phyloP scores from a whole-genome alignment of 169 alveolate species.

The Cyclospora cayetanensis region DNA sequence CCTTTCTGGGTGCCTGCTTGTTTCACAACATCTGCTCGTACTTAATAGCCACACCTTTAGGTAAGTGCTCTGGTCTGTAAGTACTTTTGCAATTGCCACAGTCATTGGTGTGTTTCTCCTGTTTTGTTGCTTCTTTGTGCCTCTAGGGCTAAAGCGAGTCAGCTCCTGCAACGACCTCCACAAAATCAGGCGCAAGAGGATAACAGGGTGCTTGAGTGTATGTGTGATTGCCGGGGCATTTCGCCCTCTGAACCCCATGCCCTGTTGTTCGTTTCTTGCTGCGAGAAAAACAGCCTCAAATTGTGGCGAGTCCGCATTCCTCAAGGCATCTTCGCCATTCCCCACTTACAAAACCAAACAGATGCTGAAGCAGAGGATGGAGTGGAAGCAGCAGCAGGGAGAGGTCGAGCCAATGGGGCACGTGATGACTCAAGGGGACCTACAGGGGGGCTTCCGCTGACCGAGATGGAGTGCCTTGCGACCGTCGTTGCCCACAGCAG shows the following conservation, averaged over 20 bases:
- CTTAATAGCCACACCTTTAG: too few species aligned
- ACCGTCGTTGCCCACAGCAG: slow-evolving; percentile 20
- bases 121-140: too few species aligned
- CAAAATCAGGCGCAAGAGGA: not conserved
- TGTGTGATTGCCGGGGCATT: not conserved
- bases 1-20: too few species aligned
- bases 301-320: not conserved
- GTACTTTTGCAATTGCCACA: not conserved
- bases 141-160: not conserved
- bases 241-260: not conserved
- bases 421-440: too few species aligned
- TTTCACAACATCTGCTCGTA: too few species aligned
- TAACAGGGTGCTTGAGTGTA: not conserved
- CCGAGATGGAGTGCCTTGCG: not conserved
- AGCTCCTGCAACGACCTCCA: not conserved
- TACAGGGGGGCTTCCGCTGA: too few species aligned
- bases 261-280: not conserved
- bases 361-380: not conserved
- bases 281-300: not conserved
- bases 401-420: not conserved
- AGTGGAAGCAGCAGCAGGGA: not conserved
- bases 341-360: not conserved
- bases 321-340: too few species aligned
- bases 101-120: too few species aligned
- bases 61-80: too few species aligned